Base-by-base conservation (phyloP, 257 asterid genomes). In the Solanum rostratum region DNA sequence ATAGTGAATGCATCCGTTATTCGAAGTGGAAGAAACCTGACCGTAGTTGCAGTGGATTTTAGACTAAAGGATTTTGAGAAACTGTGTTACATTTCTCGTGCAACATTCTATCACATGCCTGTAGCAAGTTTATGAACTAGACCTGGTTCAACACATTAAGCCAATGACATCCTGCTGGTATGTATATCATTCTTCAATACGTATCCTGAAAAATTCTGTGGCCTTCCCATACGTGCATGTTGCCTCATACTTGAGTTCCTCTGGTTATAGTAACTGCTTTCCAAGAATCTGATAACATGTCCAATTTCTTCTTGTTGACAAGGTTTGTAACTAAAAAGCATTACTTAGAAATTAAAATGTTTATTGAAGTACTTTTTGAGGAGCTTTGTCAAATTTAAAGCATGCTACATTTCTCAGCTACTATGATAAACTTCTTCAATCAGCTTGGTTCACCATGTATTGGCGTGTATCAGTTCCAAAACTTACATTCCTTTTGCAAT, bases 1-100 rank as follows among this genome's bases (percentile, higher is more conserved):
- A 54, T 88, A 19, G 87, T 94, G 54, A 94, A 96, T 86, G 96
- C 92, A 22, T 85, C 93, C 12, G 91, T 92, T 59, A 76, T 92
- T 45, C 89, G 97, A 90, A 94, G 95, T 53, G 99, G 99, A 88
- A 92, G 98, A 89, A 96, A 90, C 88, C 65, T 96, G 68, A 90
- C 98, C 5, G 89, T 91, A 55, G 92, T 93, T 87, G 87, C 93
- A 52, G 88, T 93, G 39, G 90, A 92, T 80, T 96, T 93, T 87
- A 91, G 91, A 78, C 87, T 84, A 16, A 91, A 91, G 89, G 94
- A 90, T 66, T 89, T 96, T 3, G 91, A 89, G 46, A 86, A 88
- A 63, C 49, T 94, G 90, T 90, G 88, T 12, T 93, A 89, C 91
- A 85, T 88, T 88, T 85, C 94, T 66, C 97, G 92, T 0, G 93